These are phyloP conservation scores for Cubamyces sp. DNA, from an alignment of 768 basidiomycete species.

Conservation along the genomic window DNA sequence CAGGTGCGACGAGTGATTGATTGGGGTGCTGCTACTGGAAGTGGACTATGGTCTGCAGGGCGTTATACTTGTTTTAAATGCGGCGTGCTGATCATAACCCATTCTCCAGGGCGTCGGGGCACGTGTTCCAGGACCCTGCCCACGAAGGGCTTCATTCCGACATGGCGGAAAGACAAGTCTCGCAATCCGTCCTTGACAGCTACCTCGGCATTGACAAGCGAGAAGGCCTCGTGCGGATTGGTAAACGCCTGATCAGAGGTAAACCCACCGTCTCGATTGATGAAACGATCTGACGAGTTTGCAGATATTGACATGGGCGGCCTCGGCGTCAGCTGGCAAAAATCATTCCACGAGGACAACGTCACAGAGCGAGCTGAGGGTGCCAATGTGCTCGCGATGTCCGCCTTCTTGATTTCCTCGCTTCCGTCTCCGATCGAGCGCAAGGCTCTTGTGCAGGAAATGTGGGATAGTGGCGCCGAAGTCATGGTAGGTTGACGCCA, in stretches of 20 bases:
- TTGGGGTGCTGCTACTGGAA: constrained; percentile 85
- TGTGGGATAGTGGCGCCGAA: constrained; percentile 92
- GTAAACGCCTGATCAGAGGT: constrained; percentile 66
- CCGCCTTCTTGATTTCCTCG: constrained; percentile 85
- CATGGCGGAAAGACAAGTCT: constrained; percentile 41
- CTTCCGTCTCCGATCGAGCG: constrained; percentile 62
- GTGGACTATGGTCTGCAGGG: constrained; percentile 71
- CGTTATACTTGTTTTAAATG: constrained; percentile 7
- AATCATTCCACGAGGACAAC: constrained; percentile 55
- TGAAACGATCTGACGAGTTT: constrained; percentile 19
- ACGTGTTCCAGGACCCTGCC: constrained; percentile 57
- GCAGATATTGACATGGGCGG: constrained; percentile 53
- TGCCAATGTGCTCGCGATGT: constrained; percentile 66
- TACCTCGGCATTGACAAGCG: constrained; percentile 83
- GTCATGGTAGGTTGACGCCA: constrained; percentile 57
- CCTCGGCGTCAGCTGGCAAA: constrained; percentile 57
- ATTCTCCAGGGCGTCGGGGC: constrained; percentile 61
- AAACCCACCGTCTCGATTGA: constrained; percentile 1
- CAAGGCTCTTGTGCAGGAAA: constrained; percentile 72
- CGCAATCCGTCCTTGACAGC: constrained; percentile 54
- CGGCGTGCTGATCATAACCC: constrained; percentile 16
- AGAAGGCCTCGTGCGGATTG: constrained; percentile 68
- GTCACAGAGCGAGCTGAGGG: constrained; percentile 47
- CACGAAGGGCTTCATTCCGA: constrained; percentile 21
- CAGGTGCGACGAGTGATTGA: constrained; percentile 67